Evolutionary conservation across 805 yeast genomes (phyloP).

Genomic region (Grigorovia yakushimaensis): DNA sequence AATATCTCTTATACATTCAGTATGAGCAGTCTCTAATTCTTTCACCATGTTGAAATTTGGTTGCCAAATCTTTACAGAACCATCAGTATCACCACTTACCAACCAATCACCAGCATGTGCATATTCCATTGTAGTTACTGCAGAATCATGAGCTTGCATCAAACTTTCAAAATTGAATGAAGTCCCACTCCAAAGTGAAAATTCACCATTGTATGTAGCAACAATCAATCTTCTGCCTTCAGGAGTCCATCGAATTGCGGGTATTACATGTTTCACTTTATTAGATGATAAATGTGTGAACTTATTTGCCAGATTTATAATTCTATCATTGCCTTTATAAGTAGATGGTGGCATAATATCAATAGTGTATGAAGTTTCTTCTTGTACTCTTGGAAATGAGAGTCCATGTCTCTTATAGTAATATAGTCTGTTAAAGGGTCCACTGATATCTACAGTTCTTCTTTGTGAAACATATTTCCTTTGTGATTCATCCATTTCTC

Average conservation of each 20-base stretch:
- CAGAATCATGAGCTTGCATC: conserved; percentile 96
- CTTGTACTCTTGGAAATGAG: conserved; percentile 19
- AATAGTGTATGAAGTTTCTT: conserved; percentile 24
- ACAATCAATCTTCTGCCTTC: conserved; percentile 87
- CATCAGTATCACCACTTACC: conserved; percentile 87
- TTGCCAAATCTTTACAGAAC: conserved; percentile 91
- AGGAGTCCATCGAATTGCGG: conserved; percentile 92
- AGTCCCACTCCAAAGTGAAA: conserved; percentile 93
- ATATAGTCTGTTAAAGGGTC: conserved; percentile 23
- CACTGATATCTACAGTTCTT: conserved; percentile 26
- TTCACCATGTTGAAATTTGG: conserved; percentile 96
- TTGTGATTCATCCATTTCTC: conserved; percentile 4
- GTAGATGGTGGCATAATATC: conserved; percentile 26
- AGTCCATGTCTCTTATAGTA: conserved; percentile 23
- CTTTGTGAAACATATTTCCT: conserved; percentile 26
- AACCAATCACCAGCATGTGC: conserved; percentile 93
- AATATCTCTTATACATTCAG: conserved; percentile 76
- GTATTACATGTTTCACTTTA: conserved; percentile 84
- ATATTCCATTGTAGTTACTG: conserved; percentile 70
- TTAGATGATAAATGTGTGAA: conserved; percentile 87
- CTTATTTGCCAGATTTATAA: conserved; percentile 61
- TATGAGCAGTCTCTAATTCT: conserved; percentile 39
- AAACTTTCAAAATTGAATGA: conserved; percentile 93
- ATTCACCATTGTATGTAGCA: conserved; percentile 88
- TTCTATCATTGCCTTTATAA: conserved; percentile 13